A percentile compares a stretch with the other conserved stretches of the same genome.
Evolutionary conservation across 352 stramenopile genomes (phyloP).

Genomic region (Phytophthora foliorum): DNA sequence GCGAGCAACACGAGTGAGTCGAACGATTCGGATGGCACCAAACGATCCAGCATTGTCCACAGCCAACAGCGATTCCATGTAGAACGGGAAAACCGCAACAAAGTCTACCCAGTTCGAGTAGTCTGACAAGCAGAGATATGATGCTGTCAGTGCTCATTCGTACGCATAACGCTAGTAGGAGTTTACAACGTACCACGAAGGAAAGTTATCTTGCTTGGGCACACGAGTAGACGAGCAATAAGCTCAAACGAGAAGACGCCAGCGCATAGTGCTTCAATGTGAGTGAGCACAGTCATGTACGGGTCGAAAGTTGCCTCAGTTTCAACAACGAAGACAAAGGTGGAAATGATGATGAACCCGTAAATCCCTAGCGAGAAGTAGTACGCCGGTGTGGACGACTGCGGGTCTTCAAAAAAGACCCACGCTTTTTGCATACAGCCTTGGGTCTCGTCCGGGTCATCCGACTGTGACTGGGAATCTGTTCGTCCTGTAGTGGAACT

Average conservation of each 20-base stretch:
- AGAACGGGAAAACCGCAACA: constrained; percentile 86
- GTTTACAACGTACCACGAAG: constrained; percentile 45
- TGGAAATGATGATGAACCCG: constrained; percentile 73
- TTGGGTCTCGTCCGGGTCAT: constrained; percentile 14
- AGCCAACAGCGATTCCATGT: constrained; percentile 76
- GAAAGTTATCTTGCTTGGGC: constrained; percentile 61
- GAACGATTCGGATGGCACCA: constrained; percentile 84
- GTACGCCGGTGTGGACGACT: constrained; percentile 68
- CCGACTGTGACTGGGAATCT: constrained; percentile 2
- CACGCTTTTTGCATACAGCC: constrained; percentile 42
- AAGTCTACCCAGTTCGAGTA: constrained; percentile 88
- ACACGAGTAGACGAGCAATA: constrained; percentile 52
- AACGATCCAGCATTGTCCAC: constrained; percentile 74
- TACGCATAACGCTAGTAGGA: not conserved
- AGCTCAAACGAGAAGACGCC: constrained; percentile 76
- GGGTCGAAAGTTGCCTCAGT: constrained; percentile 59
- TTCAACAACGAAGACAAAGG: constrained; percentile 73
- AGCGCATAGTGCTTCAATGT: constrained; percentile 62
- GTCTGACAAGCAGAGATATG: constrained; percentile 34
- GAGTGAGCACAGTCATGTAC: constrained; percentile 44
- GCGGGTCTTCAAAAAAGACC: constrained; percentile 76
- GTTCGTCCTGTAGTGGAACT: constrained; percentile 13
- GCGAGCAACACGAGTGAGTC: constrained; percentile 82
- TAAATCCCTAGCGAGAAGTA: constrained; percentile 74
- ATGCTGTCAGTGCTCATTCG: not conserved